A percentile compares a stretch with the other conserved stretches of the same genome.
These are phyloP conservation scores for Candida pseudocylindracea DNA, from an alignment of 1,139 yeast genomes.

Conservation along the genomic window DNA sequence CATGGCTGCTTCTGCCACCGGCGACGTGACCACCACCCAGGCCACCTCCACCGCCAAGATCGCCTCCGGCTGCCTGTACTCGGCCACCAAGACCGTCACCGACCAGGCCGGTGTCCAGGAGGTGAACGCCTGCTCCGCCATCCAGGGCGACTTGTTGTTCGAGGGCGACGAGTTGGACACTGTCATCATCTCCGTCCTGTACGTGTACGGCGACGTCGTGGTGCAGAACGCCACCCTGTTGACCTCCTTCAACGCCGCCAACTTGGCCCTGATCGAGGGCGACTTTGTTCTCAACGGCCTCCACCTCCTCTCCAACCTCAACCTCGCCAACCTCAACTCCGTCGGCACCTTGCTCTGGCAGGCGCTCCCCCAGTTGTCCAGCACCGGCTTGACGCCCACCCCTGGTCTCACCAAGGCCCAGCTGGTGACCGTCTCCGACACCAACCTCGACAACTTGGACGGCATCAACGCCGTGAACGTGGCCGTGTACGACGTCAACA, in stretches of 20 bases:
- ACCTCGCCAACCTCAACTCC: constrained; percentile 59
- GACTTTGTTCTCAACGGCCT: constrained; percentile 36
- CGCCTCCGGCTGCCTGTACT: too few relatives aligned
- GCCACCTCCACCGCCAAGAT: too few relatives aligned
- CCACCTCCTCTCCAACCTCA: constrained; percentile 43
- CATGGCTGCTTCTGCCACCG: too few relatives aligned
- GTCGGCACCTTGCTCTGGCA: constrained; percentile 63
- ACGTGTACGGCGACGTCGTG: constrained; percentile 55
- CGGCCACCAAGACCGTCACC: constrained; percentile 26
- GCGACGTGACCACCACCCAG: too few relatives aligned
- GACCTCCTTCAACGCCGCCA: constrained; percentile 46
- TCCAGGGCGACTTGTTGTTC: constrained; percentile 60
- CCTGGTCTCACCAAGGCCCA: constrained; percentile 53
- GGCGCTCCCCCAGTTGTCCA: constrained; percentile 65
- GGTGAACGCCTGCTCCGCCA: constrained; percentile 53
- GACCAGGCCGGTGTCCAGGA: constrained; percentile 59
- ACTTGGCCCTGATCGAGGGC: constrained; percentile 55
- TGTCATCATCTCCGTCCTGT: constrained; percentile 31
- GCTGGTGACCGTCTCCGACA: constrained; percentile 61
- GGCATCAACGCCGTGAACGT: constrained; percentile 66
- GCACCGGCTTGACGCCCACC: constrained; percentile 38
- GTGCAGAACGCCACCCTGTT: constrained; percentile 30
- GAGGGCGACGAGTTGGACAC: constrained; percentile 32
- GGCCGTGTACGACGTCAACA: constrained; percentile 68
- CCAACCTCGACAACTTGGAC: constrained; percentile 52